A percentile compares a stretch with the other conserved stretches of the same genome.
Conservation (phyloP, 345 rosid genomes). For the Gossypium bickii region DNA sequence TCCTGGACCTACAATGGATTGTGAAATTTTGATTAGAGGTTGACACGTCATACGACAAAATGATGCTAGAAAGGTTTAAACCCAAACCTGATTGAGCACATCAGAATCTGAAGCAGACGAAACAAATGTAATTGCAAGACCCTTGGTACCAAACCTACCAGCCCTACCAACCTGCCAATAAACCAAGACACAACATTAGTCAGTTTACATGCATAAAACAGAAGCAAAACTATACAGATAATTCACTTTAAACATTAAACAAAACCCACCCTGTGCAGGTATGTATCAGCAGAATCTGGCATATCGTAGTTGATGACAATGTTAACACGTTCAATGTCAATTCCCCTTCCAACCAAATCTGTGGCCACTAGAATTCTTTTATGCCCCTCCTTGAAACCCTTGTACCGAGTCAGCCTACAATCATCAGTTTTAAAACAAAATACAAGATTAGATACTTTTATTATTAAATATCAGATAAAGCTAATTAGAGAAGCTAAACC, state of each 20-base stretch:
- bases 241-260: background rate
- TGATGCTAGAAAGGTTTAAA: background rate
- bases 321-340: constrained; percentile 97
- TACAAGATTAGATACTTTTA: background rate
- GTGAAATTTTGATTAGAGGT: background rate
- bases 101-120: constrained; percentile 88
- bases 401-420: constrained; percentile 91
- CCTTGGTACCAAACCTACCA: constrained; percentile 98
- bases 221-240: background rate
- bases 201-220: background rate
- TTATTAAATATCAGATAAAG: background rate
- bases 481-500: background rate
- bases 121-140: constrained; percentile 95
- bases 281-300: constrained; percentile 99
- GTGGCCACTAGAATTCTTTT: constrained; percentile 97
- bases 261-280: constrained; percentile 78
- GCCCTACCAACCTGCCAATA: constrained; percentile 85
- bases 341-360: constrained; percentile 94
- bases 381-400: constrained; percentile 97
- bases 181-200: background rate
- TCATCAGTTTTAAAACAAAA: background rate
- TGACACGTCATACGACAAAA: background rate
- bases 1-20: constrained; percentile 65
- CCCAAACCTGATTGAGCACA: constrained; percentile 83
- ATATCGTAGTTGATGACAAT: constrained; percentile 97